Percentiles rank a stretch among this genome's conserved stretches.
These are phyloP conservation scores for Kodamaea sp. DNA, from an alignment of 1,139 yeast genomes.

Conservation along the genomic window DNA sequence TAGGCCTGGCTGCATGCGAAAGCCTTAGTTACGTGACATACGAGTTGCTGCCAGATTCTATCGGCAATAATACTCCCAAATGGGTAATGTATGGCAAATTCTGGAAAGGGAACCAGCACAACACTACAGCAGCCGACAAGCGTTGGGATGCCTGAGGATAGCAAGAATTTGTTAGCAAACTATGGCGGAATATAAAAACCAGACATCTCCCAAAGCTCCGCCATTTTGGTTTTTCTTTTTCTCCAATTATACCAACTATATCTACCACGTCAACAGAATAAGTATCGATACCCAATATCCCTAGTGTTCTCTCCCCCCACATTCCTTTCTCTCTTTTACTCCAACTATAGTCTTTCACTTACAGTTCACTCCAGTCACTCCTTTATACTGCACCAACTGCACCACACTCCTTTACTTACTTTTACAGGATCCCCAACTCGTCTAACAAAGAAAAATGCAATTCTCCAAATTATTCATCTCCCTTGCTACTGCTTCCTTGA, in stretches of 20 bases:
- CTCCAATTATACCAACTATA: neutral
- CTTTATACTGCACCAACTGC: conserved; percentile 6
- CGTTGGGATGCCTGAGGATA: too few relatives aligned
- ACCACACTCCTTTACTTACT: conserved; percentile 10
- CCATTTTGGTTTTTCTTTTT: neutral
- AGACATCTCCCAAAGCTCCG: neutral
- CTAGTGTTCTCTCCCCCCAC: conserved; percentile 10
- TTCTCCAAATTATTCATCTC: conserved; percentile 30
- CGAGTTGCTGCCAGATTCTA: too few relatives aligned
- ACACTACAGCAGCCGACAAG: too few relatives aligned
- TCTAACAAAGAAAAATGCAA: conserved; percentile 30
- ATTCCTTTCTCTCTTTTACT: conserved; percentile 13
- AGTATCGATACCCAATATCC: conserved; percentile 8
- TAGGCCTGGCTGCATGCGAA: too few relatives aligned
- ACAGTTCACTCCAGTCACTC: conserved; percentile 22
- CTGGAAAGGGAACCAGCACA: too few relatives aligned
- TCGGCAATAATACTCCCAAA: too few relatives aligned
- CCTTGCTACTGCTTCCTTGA: conserved; percentile 23
- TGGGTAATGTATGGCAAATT: too few relatives aligned
- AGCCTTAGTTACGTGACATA: too few relatives aligned
- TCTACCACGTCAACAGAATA: conserved; percentile 3
- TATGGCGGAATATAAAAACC: conserved; percentile 4
- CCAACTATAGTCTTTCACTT: conserved; percentile 15
- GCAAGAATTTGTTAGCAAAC: too few relatives aligned
- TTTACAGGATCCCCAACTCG: conserved; percentile 9